Conservation (phyloP, 2,329 filamentous ascomycete species). For the Lachnellula willkommii region DNA sequence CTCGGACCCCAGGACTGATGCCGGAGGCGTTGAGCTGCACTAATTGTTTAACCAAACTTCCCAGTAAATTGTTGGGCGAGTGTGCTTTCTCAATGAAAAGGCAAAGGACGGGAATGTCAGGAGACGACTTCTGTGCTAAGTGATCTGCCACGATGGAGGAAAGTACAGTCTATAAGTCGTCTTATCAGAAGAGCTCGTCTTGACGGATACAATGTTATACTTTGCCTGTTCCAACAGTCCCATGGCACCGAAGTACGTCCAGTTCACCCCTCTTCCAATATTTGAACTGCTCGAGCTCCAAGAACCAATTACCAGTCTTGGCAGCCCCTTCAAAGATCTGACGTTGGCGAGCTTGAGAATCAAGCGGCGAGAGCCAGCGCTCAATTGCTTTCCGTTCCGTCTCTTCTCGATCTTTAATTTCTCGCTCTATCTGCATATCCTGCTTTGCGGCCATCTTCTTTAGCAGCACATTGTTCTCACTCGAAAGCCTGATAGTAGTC, state of each 20-base stretch:
- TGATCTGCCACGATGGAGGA: conserved; percentile 12
- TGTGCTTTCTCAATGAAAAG: conserved; percentile 17
- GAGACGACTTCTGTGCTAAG: neutral
- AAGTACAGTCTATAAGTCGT: conserved; percentile 10
- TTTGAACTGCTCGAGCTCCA: conserved; percentile 9
- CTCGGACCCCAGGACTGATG: conserved; percentile 1
- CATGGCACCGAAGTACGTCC: conserved; percentile 11
- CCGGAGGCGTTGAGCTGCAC: conserved; percentile 8
- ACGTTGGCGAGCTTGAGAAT: conserved; percentile 12
- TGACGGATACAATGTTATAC: neutral
- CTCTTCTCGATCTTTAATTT: neutral
- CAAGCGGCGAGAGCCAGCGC: conserved; percentile 14
- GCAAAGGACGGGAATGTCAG: conserved; percentile 8
- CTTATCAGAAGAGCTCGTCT: neutral
- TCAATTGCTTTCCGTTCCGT: conserved; percentile 15
- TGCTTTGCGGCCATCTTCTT: conserved; percentile 2
- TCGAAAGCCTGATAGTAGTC: neutral
- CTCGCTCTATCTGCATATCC: conserved; percentile 1
- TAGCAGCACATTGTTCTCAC: neutral
- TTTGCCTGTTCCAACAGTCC: conserved; percentile 15
- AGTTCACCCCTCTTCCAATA: conserved; percentile 15
- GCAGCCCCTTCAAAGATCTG: conserved; percentile 4
- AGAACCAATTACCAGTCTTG: conserved; percentile 9
- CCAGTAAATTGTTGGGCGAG: conserved; percentile 19
- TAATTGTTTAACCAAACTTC: conserved; percentile 34